Evolutionary conservation across 345 rosid species (phyloP).

Genomic region (Psidium guajava): DNA sequence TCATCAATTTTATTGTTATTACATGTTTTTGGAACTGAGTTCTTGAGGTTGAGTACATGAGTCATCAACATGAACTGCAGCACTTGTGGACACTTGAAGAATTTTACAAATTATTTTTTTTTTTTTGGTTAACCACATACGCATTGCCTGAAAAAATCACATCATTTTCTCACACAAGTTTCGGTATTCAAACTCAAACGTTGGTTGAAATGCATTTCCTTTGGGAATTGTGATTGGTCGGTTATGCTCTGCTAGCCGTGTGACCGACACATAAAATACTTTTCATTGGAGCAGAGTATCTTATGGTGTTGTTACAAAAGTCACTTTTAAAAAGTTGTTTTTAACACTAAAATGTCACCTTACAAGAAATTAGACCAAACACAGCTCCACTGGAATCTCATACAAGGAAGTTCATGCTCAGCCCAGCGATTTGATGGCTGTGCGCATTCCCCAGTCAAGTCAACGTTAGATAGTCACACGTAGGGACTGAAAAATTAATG

Average conservation of each 20-base stretch:
- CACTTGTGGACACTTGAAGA: background rate
- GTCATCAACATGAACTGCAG: background rate
- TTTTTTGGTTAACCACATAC: background rate
- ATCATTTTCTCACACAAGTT: background rate
- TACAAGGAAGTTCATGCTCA: no score
- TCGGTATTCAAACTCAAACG: background rate
- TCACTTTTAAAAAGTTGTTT: background rate
- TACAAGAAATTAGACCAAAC: no score
- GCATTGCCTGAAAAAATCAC: background rate
- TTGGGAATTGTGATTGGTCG: background rate
- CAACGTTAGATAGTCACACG: background rate
- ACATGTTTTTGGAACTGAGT: no score
- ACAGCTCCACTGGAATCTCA: no score
- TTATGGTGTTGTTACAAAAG: background rate
- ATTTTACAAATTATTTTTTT: background rate
- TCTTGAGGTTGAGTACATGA: background rate
- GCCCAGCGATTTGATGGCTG: background rate
- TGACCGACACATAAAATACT: background rate
- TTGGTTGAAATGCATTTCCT: background rate
- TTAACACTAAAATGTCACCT: background rate
- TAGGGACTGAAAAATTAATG: background rate
- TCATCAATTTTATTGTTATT: no score
- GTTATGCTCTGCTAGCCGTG: background rate
- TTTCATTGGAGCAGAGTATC: background rate
- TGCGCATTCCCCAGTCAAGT: background rate